Evolutionary conservation across 2,329 filamentous ascomycete genomes (phyloP).

Genomic region (Fusarium verticillioides): DNA sequence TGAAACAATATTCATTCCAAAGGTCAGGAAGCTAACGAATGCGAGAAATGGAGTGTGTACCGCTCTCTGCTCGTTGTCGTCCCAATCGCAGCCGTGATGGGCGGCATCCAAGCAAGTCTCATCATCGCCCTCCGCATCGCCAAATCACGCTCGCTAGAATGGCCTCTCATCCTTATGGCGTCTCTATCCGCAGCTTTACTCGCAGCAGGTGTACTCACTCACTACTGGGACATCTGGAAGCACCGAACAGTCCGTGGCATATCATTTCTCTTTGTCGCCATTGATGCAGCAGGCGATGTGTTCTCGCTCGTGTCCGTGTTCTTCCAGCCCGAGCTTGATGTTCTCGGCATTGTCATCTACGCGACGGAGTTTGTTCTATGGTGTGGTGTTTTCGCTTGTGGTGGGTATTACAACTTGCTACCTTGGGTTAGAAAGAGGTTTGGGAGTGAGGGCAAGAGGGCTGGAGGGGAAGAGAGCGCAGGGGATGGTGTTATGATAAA

Average conservation of each 20-base stretch:
- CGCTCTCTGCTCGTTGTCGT: conserved; percentile 61
- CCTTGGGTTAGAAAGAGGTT: conserved; percentile 56
- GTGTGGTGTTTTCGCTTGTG: conserved; percentile 74
- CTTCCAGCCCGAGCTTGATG: conserved; percentile 67
- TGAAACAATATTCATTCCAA: accelerated
- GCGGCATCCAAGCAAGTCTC: conserved; percentile 66
- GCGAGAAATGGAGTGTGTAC: conserved; percentile 62
- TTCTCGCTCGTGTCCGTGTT: conserved; percentile 73
- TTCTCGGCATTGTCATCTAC: conserved; percentile 75
- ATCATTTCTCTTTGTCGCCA: conserved; percentile 76
- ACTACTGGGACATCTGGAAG: conserved; percentile 76
- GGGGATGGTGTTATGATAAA: conserved; percentile 53
- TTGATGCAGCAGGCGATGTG: conserved; percentile 76
- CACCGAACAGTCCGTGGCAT: conserved; percentile 76
- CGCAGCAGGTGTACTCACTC: conserved; percentile 72
- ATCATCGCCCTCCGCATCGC: conserved; percentile 66
- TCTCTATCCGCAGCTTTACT: conserved; percentile 71
- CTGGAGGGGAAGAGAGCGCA: neutral
- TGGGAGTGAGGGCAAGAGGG: neutral
- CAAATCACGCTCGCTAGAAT: conserved; percentile 57
- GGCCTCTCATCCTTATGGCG: conserved; percentile 75
- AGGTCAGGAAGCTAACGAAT: neutral
- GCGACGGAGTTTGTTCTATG: conserved; percentile 73
- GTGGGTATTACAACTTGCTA: conserved; percentile 71
- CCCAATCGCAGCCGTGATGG: conserved; percentile 66